Evolutionary conservation across 306 rosid species (phyloP), one percentile per base, ranked within the genome.

Genomic region (Bauhinia variegata): DNA sequence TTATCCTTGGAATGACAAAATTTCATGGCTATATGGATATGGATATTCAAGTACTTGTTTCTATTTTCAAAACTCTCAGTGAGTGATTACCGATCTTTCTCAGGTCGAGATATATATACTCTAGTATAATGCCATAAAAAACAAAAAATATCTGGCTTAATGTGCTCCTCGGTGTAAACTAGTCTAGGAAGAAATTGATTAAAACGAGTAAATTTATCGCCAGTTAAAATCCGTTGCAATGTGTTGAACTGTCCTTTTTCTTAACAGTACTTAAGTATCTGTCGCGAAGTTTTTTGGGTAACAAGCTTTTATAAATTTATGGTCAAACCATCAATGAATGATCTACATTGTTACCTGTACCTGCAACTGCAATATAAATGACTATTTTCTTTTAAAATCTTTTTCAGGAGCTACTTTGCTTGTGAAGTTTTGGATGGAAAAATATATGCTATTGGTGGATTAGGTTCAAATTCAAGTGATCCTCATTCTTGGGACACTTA

Each of bases 401-500:
- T 47, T 79, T 81, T 59, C 89, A 90, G 98, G 86, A 88, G 95
- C 73, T 83, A 78, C 82, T 90, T 88, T 79, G 80, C 95, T 43
- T 86, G 87, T 82, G 98, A 89, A 78, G 91, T 83, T 34, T 47
- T 88, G 70, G 85, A 86, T 57, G 84, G 71, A 53, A 88, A 93
- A 78, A 74, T 93, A 31, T 86, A 88, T 71, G 87, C 91, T 13
- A 83, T 93, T 43, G 98, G 96, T 12, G 98, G 98, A 28, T 52
- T 88, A 60, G 87, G 82, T 71, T 80, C 87, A 63, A 80, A 77
- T 73, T 80, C 96, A 80, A 82, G 84, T 42, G 83, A 79, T 62
- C 86, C 84, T 59, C 84, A 72, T 57, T 88, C 98, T 46, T 88
- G 97, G 98, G 97, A 93, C 65, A 75, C 84, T 34, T 89, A 83